These are phyloP conservation scores for Baudoinia panamericana DNA, from an alignment of 495 filamentous ascomycete species.

Conservation along the genomic window DNA sequence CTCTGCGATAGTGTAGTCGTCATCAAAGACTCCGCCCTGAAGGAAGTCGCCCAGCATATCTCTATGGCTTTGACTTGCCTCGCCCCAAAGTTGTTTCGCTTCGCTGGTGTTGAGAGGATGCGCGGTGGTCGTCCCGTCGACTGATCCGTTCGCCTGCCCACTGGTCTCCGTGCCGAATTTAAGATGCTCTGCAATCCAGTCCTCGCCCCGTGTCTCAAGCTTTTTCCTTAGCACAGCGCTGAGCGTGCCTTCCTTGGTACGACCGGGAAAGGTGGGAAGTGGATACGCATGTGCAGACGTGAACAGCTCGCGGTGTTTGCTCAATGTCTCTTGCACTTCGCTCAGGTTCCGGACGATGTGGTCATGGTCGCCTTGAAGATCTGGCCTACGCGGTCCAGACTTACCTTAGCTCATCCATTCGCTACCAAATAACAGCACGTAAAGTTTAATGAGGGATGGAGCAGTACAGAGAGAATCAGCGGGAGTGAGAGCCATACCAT, in stretches of 20 bases:
- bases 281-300: constrained; percentile 44
- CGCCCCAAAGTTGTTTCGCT: too few species aligned
- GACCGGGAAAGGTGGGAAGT: constrained; percentile 59
- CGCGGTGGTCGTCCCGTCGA: too few species aligned
- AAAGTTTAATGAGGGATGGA: too few species aligned
- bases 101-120: too few species aligned
- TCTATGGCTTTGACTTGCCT: too few species aligned
- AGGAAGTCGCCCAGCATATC: too few species aligned
- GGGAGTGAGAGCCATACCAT: constrained; percentile 46
- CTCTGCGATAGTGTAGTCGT: constrained; percentile 58
- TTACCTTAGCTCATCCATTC: constrained; percentile 8
- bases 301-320: constrained; percentile 17
- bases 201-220: constrained; percentile 59
- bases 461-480: too few species aligned
- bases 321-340: constrained; percentile 4
- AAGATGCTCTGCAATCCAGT: constrained; percentile 54
- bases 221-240: constrained; percentile 63
- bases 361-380: constrained; percentile 15
- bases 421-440: too few species aligned
- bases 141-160: neutral
- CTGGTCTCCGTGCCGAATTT: constrained; percentile 7
- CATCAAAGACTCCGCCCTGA: constrained; percentile 32
- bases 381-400: constrained; percentile 15
- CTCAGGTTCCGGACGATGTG: constrained; percentile 15
- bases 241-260: constrained; percentile 50